phyloP scores from a whole-genome alignment of 768 basidiomycete genomes.

The Dictyophora rubrovolvata region DNA sequence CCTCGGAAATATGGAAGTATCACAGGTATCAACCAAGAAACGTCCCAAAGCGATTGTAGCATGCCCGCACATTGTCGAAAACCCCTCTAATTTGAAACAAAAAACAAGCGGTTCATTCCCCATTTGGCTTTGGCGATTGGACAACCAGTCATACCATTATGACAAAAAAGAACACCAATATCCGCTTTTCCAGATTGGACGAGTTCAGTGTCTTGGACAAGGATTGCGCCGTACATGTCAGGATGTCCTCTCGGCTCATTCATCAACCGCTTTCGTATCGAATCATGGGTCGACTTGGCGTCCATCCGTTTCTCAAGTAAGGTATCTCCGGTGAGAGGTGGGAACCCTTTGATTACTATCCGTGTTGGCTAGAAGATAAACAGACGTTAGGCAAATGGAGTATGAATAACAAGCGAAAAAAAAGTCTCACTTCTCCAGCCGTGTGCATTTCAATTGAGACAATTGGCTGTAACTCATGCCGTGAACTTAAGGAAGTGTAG shows the following conservation, averaged over 20 bases:
- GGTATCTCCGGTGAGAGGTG: conserved; percentile 23
- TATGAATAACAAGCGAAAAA: background rate
- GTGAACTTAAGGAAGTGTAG: background rate
- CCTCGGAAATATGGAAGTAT: conserved; percentile 22
- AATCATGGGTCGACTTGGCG: conserved; percentile 22
- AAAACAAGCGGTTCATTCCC: background rate
- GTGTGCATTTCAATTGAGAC: conserved; percentile 31
- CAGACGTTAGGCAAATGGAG: background rate
- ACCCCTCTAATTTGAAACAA: conserved; percentile 23
- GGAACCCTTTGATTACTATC: conserved; percentile 27
- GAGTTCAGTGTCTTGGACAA: conserved; percentile 27
- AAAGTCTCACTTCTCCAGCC: conserved; percentile 24
- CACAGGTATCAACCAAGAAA: conserved; percentile 30
- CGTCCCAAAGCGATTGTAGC: conserved; percentile 32
- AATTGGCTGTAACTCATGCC: conserved; percentile 13
- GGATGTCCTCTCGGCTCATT: conserved; percentile 29
- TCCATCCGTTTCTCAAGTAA: conserved; percentile 26
- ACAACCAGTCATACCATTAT: conserved; percentile 24
- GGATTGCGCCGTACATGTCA: conserved; percentile 33
- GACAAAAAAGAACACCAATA: conserved; percentile 33
- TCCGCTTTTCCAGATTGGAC: conserved; percentile 25
- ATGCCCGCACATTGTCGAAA: conserved; percentile 35
- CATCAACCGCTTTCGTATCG: conserved; percentile 24
- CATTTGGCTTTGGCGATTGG: background rate
- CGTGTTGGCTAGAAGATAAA: conserved; percentile 25